Conservation (phyloP, 352 stramenopile genomes). For the Phytophthora nicotianae region DNA sequence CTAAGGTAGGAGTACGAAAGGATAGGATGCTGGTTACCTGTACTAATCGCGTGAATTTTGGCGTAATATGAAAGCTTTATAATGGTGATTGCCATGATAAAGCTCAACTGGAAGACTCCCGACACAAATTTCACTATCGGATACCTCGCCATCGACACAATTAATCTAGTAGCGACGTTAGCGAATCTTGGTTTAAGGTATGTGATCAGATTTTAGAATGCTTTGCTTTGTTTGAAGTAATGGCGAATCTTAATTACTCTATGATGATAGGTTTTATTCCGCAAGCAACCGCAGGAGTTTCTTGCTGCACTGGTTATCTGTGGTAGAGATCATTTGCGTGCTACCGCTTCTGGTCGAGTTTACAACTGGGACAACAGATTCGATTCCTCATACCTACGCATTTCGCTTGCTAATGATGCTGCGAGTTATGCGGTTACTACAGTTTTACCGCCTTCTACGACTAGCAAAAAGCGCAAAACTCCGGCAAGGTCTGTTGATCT, state of each 20-base stretch:
- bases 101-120: constrained; percentile 62
- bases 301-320: constrained; percentile 64
- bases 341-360: constrained; percentile 52
- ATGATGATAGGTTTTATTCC: constrained; percentile 56
- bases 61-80: constrained; percentile 47
- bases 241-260: background rate
- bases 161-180: constrained; percentile 55
- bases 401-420: constrained; percentile 71
- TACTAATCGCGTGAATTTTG: background rate
- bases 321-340: constrained; percentile 58
- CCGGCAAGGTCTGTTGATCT: constrained; percentile 58
- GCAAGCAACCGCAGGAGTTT: constrained; percentile 63
- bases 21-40: background rate
- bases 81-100: constrained; percentile 68
- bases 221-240: background rate
- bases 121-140: constrained; percentile 33
- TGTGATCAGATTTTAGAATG: background rate
- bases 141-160: constrained; percentile 51
- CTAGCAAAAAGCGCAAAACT: constrained; percentile 65
- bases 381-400: constrained; percentile 43
- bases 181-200: constrained; percentile 55
- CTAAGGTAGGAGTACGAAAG: constrained; percentile 38
- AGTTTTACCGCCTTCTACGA: constrained; percentile 65
- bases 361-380: constrained; percentile 20
- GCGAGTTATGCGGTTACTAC: constrained; percentile 60